Percentiles rank a stretch among this genome's conserved stretches.
Evolutionary conservation across 441 rosid genomes (phyloP).

Genomic region (Bruguiera hainesii): DNA sequence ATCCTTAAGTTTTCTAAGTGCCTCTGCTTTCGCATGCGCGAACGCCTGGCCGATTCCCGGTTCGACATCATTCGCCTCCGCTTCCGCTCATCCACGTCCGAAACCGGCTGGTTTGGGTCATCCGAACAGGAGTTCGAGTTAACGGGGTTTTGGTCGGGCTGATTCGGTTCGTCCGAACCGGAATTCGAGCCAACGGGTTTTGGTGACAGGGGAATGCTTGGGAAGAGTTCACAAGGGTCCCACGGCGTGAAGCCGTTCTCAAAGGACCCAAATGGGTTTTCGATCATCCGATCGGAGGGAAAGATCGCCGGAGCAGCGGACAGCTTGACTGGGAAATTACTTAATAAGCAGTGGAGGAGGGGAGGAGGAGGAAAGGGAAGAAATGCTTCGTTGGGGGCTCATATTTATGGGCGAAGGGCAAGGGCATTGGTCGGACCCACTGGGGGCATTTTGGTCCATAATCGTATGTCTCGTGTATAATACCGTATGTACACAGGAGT

Average conservation of each 20-base stretch:
- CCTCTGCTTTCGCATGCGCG: slow-evolving; percentile 67
- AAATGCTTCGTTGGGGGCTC: slow-evolving; percentile 54
- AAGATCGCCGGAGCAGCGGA: slow-evolving; percentile 43
- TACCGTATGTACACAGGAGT: slow-evolving; percentile 9
- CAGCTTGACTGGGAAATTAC: slow-evolving; percentile 36
- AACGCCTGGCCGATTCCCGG: slow-evolving; percentile 84
- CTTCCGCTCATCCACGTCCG: slow-evolving; percentile 48
- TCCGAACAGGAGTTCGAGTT: slow-evolving; percentile 42
- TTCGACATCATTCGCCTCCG: slow-evolving; percentile 65
- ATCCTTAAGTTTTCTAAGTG: slow-evolving; percentile 59
- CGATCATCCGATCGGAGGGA: slow-evolving; percentile 33
- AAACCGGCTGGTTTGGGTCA: slow-evolving; percentile 29
- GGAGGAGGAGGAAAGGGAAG: slow-evolving; percentile 88
- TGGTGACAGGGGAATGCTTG: slow-evolving; percentile 29
- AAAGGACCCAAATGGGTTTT: slow-evolving; percentile 36
- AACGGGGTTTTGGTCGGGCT: slow-evolving; percentile 27
- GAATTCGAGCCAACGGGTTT: slow-evolving; percentile 35
- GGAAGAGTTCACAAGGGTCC: slow-evolving; percentile 48
- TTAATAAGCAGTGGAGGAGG: slow-evolving; percentile 32
- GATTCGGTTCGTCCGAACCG: slow-evolving; percentile 32
- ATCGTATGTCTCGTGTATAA: neutral
- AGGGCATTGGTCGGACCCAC: slow-evolving; percentile 18
- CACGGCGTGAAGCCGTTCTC: slow-evolving; percentile 56
- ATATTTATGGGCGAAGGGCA: slow-evolving; percentile 50
- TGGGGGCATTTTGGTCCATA: slow-evolving; percentile 28